These are phyloP conservation scores for Cryptococcus jaspeensis DNA, from an alignment of 1,284 basidiomycete genomes.

Conservation along the genomic window DNA sequence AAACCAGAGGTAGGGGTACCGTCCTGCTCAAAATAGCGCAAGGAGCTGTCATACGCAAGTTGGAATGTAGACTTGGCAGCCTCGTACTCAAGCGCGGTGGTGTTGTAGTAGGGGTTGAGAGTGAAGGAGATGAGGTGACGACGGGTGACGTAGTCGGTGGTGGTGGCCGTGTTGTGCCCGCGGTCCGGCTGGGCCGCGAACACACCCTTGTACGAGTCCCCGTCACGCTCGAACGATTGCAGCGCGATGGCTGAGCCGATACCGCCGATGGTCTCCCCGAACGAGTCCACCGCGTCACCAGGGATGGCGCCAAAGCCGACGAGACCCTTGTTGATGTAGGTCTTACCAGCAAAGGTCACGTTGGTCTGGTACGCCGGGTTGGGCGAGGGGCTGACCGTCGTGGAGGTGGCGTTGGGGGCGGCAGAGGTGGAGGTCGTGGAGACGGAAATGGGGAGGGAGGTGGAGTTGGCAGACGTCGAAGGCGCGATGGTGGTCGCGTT, in stretches of 20 bases:
- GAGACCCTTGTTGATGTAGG: slow-evolving; percentile 43
- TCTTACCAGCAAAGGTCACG: slow-evolving; percentile 22
- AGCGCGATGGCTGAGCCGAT: slow-evolving; percentile 37
- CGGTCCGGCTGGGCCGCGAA: slow-evolving; percentile 60
- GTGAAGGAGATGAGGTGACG: slow-evolving; percentile 61
- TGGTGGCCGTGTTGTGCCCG: slow-evolving; percentile 45
- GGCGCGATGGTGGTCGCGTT: no score
- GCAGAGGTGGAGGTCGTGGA: not conserved
- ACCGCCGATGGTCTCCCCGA: slow-evolving; percentile 46
- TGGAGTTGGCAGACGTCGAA: not conserved
- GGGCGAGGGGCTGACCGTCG: slow-evolving; percentile 4
- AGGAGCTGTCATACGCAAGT: slow-evolving; percentile 59
- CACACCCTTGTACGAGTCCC: slow-evolving; percentile 52
- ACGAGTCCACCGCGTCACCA: slow-evolving; percentile 33
- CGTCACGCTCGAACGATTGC: slow-evolving; percentile 15
- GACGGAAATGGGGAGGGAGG: not conserved
- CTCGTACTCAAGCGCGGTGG: slow-evolving; percentile 56
- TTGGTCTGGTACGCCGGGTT: slow-evolving; percentile 19
- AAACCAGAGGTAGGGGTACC: slow-evolving; percentile 61
- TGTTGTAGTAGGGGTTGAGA: slow-evolving; percentile 60
- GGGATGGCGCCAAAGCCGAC: slow-evolving; percentile 46
- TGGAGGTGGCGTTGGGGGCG: slow-evolving; percentile 3
- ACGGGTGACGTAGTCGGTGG: slow-evolving; percentile 63
- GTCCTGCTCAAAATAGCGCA: slow-evolving; percentile 58
- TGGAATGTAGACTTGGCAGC: slow-evolving; percentile 58